These are phyloP conservation scores for Rhododendron griersonianum DNA, from an alignment of 148 eudicot genomes.

Conservation along the genomic window DNA sequence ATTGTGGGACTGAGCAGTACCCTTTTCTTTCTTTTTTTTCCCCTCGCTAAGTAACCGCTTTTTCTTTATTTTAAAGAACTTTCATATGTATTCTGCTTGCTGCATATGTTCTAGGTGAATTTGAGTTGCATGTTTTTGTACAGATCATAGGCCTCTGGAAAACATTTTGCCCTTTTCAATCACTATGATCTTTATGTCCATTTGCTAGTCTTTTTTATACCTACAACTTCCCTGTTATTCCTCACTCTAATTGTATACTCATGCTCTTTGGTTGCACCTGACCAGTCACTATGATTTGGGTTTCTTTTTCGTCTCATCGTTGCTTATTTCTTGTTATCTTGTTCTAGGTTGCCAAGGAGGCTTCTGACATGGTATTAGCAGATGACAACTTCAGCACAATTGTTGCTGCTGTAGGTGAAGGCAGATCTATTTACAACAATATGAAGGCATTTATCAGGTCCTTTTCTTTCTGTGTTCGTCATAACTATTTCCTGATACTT, in stretches of 20 bases:
- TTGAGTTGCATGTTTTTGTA: background rate
- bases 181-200: background rate
- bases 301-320: background rate
- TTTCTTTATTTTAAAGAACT: background rate
- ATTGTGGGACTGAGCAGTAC: background rate
- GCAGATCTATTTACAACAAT: conserved; percentile 27
- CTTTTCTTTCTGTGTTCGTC: background rate
- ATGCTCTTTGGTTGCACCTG: background rate
- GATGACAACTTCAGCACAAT: conserved; percentile 58
- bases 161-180: background rate
- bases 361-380: conserved; percentile 61
- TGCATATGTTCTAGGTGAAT: background rate
- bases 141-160: background rate
- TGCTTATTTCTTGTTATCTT: background rate
- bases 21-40: background rate
- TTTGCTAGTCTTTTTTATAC: background rate
- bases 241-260: background rate
- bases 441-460: conserved; percentile 32
- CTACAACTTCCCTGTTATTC: background rate
- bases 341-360: conserved; percentile 55
- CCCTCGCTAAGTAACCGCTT: background rate
- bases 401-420: conserved; percentile 46
- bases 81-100: background rate
- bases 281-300: background rate
- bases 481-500: background rate